phyloP scores from a whole-genome alignment of 192 early-diverging fungal species.

The Pilobolus umbonatus region DNA sequence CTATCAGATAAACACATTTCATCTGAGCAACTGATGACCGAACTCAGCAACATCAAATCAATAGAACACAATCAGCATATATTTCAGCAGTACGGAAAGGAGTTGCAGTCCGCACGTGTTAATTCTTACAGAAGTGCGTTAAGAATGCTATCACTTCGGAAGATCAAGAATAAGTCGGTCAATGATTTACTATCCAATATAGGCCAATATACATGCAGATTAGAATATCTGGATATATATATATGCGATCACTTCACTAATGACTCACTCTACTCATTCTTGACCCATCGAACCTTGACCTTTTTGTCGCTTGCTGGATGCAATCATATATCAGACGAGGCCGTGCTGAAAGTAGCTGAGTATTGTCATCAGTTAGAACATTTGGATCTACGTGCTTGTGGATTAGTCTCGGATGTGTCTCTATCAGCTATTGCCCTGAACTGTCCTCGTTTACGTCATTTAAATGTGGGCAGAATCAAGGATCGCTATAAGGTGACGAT shows the following conservation, averaged over 20 bases:
- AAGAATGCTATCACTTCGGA: constrained; percentile 26
- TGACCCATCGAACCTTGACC: constrained; percentile 28
- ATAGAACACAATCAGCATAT: not conserved
- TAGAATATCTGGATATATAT: constrained; percentile 45
- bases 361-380: constrained; percentile 40
- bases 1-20: not conserved
- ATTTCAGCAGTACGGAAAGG: not conserved
- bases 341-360: constrained; percentile 36
- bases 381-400: constrained; percentile 43
- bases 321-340: constrained; percentile 42
- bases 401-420: constrained; percentile 38
- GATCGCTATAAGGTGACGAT: constrained; percentile 38
- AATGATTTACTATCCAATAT: constrained; percentile 25
- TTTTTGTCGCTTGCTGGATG: constrained; percentile 43
- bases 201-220: constrained; percentile 19
- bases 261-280: constrained; percentile 33
- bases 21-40: not conserved
- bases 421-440: constrained; percentile 35
- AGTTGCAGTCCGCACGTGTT: not conserved
- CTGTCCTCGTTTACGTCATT: constrained; percentile 36
- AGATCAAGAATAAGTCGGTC: constrained; percentile 30
- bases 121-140: constrained; percentile 11
- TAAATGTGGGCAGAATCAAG: constrained; percentile 47
- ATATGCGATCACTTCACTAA: constrained; percentile 48
- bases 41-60: not conserved